Percentiles rank a stretch among this genome's conserved stretches.
Evolutionary conservation across 768 basidiomycete species (phyloP).

Genomic region (Hortiboletus flavorubellus): DNA sequence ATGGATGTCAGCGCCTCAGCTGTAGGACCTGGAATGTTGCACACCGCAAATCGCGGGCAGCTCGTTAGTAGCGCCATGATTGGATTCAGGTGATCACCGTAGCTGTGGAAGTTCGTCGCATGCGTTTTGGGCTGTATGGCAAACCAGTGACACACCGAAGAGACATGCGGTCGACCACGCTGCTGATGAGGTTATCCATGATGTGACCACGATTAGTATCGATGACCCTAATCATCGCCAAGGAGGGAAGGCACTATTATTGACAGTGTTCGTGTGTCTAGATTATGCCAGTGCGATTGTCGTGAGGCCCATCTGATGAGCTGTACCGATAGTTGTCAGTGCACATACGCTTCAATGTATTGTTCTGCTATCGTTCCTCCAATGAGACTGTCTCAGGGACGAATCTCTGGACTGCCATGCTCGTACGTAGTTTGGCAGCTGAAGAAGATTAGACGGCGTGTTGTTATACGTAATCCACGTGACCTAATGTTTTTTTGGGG

Average conservation of each 20-base stretch:
- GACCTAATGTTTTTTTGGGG: conserved; percentile 29
- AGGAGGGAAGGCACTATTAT: neutral
- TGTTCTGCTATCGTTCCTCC: neutral
- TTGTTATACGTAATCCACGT: conserved; percentile 27
- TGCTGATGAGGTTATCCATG: conserved; percentile 13
- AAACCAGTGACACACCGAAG: neutral
- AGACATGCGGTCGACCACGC: conserved; percentile 19
- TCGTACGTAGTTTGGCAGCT: neutral
- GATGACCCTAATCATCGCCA: conserved; percentile 20
- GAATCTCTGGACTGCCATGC: neutral
- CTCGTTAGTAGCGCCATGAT: neutral
- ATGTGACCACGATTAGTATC: conserved; percentile 28
- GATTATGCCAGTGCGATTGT: conserved; percentile 7
- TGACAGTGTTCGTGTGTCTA: conserved; percentile 9
- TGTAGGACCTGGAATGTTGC: neutral
- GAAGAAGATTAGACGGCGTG: conserved; percentile 3
- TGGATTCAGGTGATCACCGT: neutral
- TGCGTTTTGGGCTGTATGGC: neutral
- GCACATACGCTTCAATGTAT: neutral
- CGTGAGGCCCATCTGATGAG: neutral
- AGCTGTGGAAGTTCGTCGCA: neutral
- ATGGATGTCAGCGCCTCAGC: neutral
- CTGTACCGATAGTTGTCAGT: neutral
- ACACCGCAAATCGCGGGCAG: neutral
- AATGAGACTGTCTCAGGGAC: neutral